These are phyloP conservation scores for Hypoxylon sp. DNA, from an alignment of 2,329 filamentous ascomycete species.

Conservation along the genomic window DNA sequence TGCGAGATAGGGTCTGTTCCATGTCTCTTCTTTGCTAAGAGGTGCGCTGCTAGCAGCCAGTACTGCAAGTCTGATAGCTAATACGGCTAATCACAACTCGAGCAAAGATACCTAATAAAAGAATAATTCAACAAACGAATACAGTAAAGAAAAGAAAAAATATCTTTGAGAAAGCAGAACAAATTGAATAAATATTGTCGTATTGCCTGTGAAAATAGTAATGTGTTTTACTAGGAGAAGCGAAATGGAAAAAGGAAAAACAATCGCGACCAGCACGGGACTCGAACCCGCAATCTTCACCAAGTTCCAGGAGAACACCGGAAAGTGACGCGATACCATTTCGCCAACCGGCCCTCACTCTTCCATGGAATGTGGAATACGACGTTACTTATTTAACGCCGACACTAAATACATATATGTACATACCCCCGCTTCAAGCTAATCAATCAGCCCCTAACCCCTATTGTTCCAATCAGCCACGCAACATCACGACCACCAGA, in stretches of 20 bases:
- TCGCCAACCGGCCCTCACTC: conserved; percentile 30
- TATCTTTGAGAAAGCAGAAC: background rate
- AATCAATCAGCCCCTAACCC: conserved; percentile 1
- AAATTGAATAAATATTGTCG: no score
- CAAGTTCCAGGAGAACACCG: conserved; percentile 30
- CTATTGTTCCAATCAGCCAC: background rate
- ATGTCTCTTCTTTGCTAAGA: background rate
- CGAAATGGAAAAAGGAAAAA: conserved; percentile 7
- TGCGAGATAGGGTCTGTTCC: no score
- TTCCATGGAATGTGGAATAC: no score
- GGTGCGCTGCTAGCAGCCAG: background rate
- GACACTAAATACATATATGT: conserved; percentile 1
- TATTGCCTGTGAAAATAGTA: no score
- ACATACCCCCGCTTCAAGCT: background rate
- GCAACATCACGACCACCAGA: no score
- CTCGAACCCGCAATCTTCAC: conserved; percentile 39
- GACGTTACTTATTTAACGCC: conserved; percentile 21
- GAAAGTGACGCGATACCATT: conserved; percentile 39
- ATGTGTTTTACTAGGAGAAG: no score
- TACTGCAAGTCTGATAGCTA: background rate
- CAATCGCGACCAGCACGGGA: conserved; percentile 34
- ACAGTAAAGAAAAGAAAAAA: background rate
- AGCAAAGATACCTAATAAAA: background rate
- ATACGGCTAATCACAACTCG: background rate
- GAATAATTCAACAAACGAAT: background rate